Evolutionary conservation across 768 basidiomycete species (phyloP).

Genomic region (Chalciporus chontae): DNA sequence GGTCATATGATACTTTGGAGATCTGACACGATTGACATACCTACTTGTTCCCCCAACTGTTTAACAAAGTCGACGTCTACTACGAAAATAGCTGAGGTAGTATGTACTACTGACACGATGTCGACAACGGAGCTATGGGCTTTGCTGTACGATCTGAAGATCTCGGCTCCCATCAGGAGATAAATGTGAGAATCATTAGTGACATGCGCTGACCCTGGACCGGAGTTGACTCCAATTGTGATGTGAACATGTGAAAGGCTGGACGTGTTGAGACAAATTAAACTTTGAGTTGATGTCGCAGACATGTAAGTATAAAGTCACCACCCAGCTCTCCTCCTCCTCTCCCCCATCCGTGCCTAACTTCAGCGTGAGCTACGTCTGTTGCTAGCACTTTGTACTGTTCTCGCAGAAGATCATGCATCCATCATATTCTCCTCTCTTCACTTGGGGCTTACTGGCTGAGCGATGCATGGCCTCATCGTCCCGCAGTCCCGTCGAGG

Average conservation of each 20-base stretch:
- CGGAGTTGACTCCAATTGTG: not conserved
- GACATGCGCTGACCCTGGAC: not conserved
- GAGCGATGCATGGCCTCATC: slow-evolving; percentile 21
- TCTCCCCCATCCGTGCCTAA: not conserved
- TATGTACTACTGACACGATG: too few species aligned
- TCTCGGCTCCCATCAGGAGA: too few species aligned
- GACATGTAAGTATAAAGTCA: not conserved
- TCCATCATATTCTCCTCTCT: slow-evolving; percentile 53
- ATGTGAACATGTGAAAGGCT: not conserved
- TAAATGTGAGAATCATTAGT: not conserved
- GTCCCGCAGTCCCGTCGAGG: slow-evolving; percentile 8
- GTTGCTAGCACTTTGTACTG: not conserved
- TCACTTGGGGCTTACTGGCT: slow-evolving; percentile 58
- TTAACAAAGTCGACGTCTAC: too few species aligned
- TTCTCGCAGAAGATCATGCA: slow-evolving; percentile 4
- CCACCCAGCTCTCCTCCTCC: not conserved
- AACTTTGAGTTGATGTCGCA: not conserved
- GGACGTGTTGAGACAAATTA: not conserved
- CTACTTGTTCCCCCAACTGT: too few species aligned
- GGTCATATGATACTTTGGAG: too few species aligned
- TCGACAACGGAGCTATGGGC: too few species aligned
- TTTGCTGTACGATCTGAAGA: too few species aligned
- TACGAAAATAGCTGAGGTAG: too few species aligned
- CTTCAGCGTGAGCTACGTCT: not conserved
- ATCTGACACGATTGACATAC: too few species aligned